phyloP scores from a whole-genome alignment of 1,284 basidiomycete species.

The Rhodotorula sp. region DNA sequence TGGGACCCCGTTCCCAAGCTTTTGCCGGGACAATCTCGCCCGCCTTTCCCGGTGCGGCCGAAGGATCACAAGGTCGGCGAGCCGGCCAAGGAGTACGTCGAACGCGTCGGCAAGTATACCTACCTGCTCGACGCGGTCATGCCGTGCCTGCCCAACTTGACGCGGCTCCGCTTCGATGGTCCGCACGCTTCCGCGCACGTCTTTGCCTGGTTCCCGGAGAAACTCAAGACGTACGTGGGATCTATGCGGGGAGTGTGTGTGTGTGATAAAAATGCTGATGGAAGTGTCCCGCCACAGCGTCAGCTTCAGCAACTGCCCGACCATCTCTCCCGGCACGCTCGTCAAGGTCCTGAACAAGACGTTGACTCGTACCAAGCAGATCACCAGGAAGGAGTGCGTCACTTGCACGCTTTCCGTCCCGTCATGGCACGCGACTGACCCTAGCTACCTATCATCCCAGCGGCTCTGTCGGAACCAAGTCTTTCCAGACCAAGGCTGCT shows the following conservation, averaged over 20 bases:
- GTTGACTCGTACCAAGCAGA: constrained; percentile 3
- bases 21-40: not conserved
- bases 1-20: constrained; percentile 18
- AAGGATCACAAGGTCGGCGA: constrained; percentile 28
- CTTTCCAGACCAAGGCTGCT: constrained; percentile 10
- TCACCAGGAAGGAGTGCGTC: constrained; percentile 18
- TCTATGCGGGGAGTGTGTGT: not conserved
- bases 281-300: not conserved
- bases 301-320: constrained; percentile 18
- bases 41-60: constrained; percentile 10
- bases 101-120: constrained; percentile 10
- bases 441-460: not conserved
- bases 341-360: constrained; percentile 26
- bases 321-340: constrained; percentile 17
- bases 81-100: constrained; percentile 4
- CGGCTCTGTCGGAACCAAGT: constrained; percentile 11
- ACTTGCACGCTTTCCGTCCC: not conserved
- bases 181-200: constrained; percentile 17
- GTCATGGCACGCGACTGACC: too few relatives aligned
- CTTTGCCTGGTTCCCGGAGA: constrained; percentile 24
- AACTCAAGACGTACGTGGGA: constrained; percentile 13
- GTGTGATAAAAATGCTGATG: not conserved
- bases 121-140: constrained; percentile 32
- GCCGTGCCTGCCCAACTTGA: constrained; percentile 26
- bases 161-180: constrained; percentile 17